A percentile compares a stretch with the other conserved stretches of the same genome.
Evolutionary conservation across 2,329 filamentous ascomycete genomes (phyloP).

Genomic region (Alternaria atra): DNA sequence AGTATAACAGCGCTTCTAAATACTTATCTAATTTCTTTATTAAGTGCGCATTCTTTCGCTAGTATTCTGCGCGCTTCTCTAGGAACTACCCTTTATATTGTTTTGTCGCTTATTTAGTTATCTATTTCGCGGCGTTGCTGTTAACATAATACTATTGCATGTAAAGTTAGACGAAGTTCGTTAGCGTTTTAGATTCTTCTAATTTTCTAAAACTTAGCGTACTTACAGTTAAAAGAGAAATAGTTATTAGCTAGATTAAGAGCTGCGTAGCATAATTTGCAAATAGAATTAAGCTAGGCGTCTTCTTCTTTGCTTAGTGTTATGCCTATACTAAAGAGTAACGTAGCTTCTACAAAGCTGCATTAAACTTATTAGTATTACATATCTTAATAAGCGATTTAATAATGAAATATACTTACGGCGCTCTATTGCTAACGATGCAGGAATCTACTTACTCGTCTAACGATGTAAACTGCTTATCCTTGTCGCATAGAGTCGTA

Average conservation of each 20-base stretch:
- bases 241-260: not conserved
- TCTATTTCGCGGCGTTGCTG: not conserved
- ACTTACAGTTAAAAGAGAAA: constrained; percentile 8
- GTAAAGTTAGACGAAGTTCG: constrained; percentile 4
- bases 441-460: constrained; percentile 7
- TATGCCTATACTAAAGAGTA: constrained; percentile 8
- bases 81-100: not conserved
- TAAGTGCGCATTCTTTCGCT: not conserved
- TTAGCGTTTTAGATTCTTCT: not conserved
- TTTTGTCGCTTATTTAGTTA: not conserved
- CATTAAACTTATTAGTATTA: too few species aligned
- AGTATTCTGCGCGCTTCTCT: not conserved
- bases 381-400: too few species aligned
- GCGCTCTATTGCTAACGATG: not conserved
- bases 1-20: not conserved
- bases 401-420: too few species aligned
- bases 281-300: not conserved
- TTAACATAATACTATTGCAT: constrained; percentile 3
- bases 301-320: constrained; percentile 4
- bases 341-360: not conserved
- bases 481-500: not conserved
- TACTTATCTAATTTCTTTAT: not conserved
- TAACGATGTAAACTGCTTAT: not conserved
- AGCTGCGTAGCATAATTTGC: not conserved
- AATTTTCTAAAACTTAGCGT: not conserved